Evolutionary conservation across 768 basidiomycete genomes (phyloP).

Genomic region (Chalciporus chontae): DNA sequence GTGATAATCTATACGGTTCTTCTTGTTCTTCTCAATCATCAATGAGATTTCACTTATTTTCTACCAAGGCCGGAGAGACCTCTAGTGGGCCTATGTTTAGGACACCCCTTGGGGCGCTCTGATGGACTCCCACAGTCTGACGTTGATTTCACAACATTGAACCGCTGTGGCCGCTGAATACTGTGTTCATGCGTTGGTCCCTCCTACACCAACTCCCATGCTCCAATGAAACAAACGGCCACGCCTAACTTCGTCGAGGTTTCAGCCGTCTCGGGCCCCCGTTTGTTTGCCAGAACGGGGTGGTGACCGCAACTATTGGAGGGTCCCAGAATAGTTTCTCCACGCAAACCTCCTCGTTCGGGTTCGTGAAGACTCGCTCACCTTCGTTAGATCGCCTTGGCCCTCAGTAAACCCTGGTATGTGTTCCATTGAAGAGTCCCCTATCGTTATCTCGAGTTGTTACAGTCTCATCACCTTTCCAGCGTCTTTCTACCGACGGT

Average conservation of each 20-base stretch:
- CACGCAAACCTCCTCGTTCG: not conserved
- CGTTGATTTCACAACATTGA: not conserved
- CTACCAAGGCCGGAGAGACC: no score
- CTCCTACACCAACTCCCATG: slow-evolving; percentile 1
- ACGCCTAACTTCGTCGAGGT: not conserved
- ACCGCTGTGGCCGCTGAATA: not conserved
- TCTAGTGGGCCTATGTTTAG: slow-evolving; percentile 9
- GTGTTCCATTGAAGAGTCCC: not conserved
- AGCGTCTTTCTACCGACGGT: not conserved
- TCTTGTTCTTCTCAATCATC: not conserved
- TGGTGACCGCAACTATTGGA: not conserved
- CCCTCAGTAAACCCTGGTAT: not conserved
- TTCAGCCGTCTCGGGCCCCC: not conserved
- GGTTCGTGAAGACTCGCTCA: not conserved
- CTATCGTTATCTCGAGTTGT: not conserved
- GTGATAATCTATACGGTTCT: no score
- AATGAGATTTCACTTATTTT: not conserved
- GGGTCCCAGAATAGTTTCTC: slow-evolving; percentile 1
- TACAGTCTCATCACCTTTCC: not conserved
- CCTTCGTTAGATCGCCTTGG: not conserved
- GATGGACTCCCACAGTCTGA: not conserved
- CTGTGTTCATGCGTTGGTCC: not conserved
- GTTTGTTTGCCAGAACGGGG: not conserved
- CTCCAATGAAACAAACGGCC: slow-evolving; percentile 1
- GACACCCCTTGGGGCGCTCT: not conserved